A percentile compares a stretch with the other conserved stretches of the same genome.
These are phyloP conservation scores for Fusarium devonianum DNA, from an alignment of 2,329 filamentous ascomycete genomes.

Conservation along the genomic window DNA sequence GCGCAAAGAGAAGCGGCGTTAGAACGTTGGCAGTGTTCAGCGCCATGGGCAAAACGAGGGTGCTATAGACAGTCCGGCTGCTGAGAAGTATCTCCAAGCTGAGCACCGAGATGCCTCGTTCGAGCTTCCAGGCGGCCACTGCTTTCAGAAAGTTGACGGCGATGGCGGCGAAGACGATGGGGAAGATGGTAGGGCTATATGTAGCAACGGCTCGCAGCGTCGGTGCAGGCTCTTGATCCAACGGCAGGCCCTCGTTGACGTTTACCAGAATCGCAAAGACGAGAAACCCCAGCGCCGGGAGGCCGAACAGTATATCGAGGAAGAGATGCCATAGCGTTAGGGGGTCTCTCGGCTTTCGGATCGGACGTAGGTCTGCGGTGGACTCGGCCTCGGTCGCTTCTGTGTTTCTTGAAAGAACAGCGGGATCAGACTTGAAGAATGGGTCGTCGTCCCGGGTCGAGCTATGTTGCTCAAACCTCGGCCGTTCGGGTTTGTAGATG, in stretches of 20 bases:
- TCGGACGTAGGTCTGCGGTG: background rate
- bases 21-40: background rate
- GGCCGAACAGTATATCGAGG: slow-evolving; percentile 3
- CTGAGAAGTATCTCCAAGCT: slow-evolving; percentile 17
- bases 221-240: background rate
- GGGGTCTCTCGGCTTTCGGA: background rate
- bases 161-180: slow-evolving; percentile 10
- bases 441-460: no score
- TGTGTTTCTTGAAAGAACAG: no score
- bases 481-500: no score
- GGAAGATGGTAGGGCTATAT: slow-evolving; percentile 10
- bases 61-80: slow-evolving; percentile 17
- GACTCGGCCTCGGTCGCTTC: background rate
- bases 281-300: slow-evolving; percentile 4
- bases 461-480: no score
- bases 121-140: slow-evolving; percentile 10
- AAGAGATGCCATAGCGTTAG: slow-evolving; percentile 5
- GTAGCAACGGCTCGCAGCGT: background rate
- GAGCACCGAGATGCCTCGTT: slow-evolving; percentile 17
- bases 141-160: slow-evolving; percentile 10
- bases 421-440: no score
- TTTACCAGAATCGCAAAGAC: slow-evolving; percentile 4
- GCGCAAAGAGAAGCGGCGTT: slow-evolving; percentile 9
- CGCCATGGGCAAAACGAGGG: slow-evolving; percentile 6
- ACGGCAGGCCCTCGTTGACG: background rate